These are phyloP conservation scores for Dryadomyces quercus-mongolicae DNA, from an alignment of 2,329 filamentous ascomycete species.

Conservation along the genomic window DNA sequence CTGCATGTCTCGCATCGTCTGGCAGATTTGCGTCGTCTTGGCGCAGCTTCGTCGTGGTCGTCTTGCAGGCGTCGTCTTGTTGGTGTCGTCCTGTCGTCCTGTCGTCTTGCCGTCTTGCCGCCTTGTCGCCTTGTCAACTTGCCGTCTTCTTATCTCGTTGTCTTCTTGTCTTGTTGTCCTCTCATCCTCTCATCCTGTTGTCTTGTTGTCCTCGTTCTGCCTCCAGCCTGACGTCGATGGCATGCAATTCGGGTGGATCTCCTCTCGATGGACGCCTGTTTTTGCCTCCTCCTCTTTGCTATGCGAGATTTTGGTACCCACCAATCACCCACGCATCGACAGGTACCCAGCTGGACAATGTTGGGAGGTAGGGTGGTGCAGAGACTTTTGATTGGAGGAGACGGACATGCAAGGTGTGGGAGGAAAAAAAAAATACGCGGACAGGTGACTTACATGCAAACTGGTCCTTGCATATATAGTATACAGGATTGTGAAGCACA, in stretches of 20 bases:
- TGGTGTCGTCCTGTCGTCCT: not conserved
- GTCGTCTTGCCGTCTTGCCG: not conserved
- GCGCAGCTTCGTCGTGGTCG: not conserved
- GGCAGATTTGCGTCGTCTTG: not conserved
- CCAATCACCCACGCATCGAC: not conserved
- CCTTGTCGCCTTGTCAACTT: not conserved
- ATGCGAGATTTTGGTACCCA: constrained; percentile 3
- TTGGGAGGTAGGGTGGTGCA: not conserved
- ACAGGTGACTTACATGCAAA: constrained; percentile 18
- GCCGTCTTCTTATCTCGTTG: not conserved
- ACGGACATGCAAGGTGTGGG: not conserved
- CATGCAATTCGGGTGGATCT: too few species aligned
- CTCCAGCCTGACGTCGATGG: not conserved
- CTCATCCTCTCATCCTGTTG: not conserved
- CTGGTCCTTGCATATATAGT: constrained; percentile 18
- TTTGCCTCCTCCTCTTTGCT: not conserved
- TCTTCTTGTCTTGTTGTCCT: not conserved
- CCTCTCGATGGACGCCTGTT: not conserved
- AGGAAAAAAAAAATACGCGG: not conserved
- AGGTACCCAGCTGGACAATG: constrained; percentile 1
- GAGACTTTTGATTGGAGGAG: constrained; percentile 3
- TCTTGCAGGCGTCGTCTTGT: not conserved
- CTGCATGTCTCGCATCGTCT: not conserved
- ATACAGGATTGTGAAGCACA: not conserved
- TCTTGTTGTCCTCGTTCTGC: not conserved